Evolutionary conservation across 352 stramenopile genomes (phyloP), one percentile per base, ranked within the genome.

Genomic region (Phytopythium vexans): DNA sequence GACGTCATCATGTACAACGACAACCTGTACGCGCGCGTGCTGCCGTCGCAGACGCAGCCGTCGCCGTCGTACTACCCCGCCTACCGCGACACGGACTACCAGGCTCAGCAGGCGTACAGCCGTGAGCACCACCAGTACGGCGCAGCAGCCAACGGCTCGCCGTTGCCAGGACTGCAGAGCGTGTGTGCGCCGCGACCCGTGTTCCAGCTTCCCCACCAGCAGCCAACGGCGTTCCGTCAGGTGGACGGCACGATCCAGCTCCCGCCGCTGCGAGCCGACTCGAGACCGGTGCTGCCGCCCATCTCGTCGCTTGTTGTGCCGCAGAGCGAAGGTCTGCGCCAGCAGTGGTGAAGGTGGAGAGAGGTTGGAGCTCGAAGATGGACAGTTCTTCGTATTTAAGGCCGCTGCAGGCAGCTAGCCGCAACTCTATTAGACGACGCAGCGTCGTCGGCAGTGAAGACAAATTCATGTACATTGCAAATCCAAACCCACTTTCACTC

Each of bases 251-350:
- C 21, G 21, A 27, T 27, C 21, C 32, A 8, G 43, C 45, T 85
- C 47, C 74, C 74, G 39, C 69, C 71, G 7, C 43, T 85, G 34
- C 71, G 63, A 34, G 52, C 35, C 37, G 72, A 81, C 47, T 27
- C 56, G 9, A 60, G 65, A 39, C 50, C 58, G 51, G 6, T 82
- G 46, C 51, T 85, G n/a, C 74, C 74, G 39, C 70, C 74, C 9
- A 78, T 85, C 63, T 77, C 74, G 49, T 85, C 74, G n/a, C 56
- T 85, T 0, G 67, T 80, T 3, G 46, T 52, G 46, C 46, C 46
- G 7, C 34, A 33, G n/a, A 52, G 46, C 21, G 46, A 35, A 8
- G 46, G 46, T 35, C 9, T 21, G 7, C 45, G 46, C 2, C 34
- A n/a, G n/a, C 42, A 33, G 0, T 52, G 46, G 46, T 52, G 36